A percentile compares a stretch with the other conserved stretches of the same genome.
These are phyloP conservation scores for Dendrocalamus latiflorus DNA, from an alignment of 202 grass and related monocot genomes.

Conservation along the genomic window DNA sequence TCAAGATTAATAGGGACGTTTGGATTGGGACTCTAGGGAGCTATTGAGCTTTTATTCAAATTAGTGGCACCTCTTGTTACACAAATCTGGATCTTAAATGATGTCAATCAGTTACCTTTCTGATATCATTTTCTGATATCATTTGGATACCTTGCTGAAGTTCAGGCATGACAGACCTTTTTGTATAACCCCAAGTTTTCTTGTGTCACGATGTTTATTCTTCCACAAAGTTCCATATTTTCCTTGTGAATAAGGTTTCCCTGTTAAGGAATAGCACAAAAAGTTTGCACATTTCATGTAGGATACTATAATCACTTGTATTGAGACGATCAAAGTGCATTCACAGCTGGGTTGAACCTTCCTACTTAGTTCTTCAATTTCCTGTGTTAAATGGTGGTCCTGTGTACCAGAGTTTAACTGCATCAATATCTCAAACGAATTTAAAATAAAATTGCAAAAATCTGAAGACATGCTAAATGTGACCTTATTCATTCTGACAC, in stretches of 20 bases:
- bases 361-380: neutral
- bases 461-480: neutral
- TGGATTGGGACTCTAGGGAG: neutral
- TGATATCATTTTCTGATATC: neutral
- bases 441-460: neutral
- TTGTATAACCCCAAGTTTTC: neutral
- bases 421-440: neutral
- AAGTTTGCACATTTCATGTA: neutral
- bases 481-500: conserved; percentile 6
- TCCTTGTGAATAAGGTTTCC: conserved; percentile 21
- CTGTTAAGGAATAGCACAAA: neutral
- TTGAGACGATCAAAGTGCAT: neutral
- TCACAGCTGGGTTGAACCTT: neutral
- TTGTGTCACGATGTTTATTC: neutral
- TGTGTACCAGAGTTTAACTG: neutral
- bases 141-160: neutral
- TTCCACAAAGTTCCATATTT: conserved; percentile 23
- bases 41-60: neutral
- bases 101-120: neutral
- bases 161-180: neutral
- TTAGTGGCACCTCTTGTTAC: neutral
- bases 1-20: neutral
- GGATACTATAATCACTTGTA: neutral
- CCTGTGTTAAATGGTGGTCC: neutral
- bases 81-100: neutral